Evolutionary conservation across 2,329 filamentous ascomycete genomes (phyloP).

Genomic region (Penicillium thymicola): DNA sequence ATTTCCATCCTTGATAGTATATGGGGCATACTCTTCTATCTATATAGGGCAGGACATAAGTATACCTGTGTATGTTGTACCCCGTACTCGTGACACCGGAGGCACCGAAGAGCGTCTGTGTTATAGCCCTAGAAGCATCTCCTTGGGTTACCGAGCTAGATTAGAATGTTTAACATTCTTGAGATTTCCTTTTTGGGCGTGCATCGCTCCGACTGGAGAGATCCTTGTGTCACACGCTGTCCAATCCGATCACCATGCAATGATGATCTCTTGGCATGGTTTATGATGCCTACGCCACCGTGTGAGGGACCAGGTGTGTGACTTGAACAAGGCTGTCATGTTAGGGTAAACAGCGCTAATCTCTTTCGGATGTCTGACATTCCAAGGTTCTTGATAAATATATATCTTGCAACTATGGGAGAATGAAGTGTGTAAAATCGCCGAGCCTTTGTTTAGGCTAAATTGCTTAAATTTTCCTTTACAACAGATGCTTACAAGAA

Average conservation of each 20-base stretch:
- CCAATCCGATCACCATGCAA: background rate
- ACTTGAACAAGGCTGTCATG: background rate
- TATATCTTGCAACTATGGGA: too few relatives aligned
- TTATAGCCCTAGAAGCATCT: background rate
- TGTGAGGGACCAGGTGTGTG: background rate
- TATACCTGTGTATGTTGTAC: too few relatives aligned
- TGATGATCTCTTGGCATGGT: constrained; percentile 9
- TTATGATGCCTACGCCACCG: background rate
- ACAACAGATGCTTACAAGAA: too few relatives aligned
- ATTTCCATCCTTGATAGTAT: too few relatives aligned
- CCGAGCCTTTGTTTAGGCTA: too few relatives aligned
- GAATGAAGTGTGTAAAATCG: too few relatives aligned
- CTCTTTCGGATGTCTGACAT: background rate
- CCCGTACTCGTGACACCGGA: background rate
- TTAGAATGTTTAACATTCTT: background rate
- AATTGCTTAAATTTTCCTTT: too few relatives aligned
- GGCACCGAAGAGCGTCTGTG: background rate
- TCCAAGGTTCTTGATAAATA: background rate
- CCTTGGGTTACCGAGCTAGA: background rate
- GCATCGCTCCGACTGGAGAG: background rate
- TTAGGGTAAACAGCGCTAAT: too few relatives aligned
- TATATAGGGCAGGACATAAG: background rate
- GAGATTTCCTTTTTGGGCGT: background rate
- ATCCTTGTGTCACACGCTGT: background rate
- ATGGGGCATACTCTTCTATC: background rate